Conservation (phyloP, 2,329 filamentous ascomycete genomes). For the Colletotrichum sp. region DNA sequence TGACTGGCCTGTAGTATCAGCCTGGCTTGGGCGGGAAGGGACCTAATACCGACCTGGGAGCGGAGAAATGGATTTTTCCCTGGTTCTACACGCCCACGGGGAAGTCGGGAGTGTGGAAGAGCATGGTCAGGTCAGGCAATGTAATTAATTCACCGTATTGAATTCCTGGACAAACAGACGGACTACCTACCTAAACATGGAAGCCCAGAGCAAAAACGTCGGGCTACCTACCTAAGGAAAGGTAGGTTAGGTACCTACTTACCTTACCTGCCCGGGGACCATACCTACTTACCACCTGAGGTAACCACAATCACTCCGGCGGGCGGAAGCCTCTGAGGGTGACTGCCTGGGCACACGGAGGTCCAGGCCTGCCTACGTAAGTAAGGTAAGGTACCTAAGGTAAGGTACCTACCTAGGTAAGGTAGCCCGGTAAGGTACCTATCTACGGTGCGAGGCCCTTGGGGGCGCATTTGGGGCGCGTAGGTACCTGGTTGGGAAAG, state of each 20-base stretch:
- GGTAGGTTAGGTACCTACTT: neutral
- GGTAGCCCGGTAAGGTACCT: neutral
- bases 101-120: neutral
- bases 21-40: neutral
- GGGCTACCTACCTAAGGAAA: neutral
- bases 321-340: neutral
- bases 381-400: no score
- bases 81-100: neutral
- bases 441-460: no score
- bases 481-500: neutral
- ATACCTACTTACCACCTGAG: no score
- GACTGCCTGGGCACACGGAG: neutral
- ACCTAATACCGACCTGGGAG: neutral
- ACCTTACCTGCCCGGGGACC: neutral
- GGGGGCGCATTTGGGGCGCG: no score
- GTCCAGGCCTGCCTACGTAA: neutral
- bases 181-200: neutral
- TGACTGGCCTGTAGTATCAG: neutral
- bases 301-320: neutral
- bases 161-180: neutral
- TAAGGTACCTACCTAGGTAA: no score
- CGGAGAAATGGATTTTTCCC: neutral
- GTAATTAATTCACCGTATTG: neutral
- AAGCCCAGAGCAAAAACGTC: no score
- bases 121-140: neutral